Evolutionary conservation across 2,329 filamentous ascomycete genomes (phyloP), one percentile per base, ranked within the genome.

Genomic region (Helotiales sp.): DNA sequence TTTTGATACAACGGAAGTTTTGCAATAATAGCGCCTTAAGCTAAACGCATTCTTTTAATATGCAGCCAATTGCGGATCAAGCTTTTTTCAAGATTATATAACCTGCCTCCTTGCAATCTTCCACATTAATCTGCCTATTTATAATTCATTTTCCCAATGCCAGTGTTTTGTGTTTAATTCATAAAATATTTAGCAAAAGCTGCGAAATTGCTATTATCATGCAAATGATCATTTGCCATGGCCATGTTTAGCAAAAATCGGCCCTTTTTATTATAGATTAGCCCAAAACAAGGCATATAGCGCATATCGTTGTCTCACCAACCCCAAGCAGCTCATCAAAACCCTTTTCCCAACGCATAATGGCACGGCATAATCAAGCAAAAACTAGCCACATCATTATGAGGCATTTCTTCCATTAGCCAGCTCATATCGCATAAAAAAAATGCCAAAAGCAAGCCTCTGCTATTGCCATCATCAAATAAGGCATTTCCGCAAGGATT

Each of bases 201-300:
- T 68, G 69, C 59, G 54, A 72, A 67, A 34, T 61, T 72, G 54
- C 61, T 3, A 72, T 69, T 69, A 22, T 69, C 54, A 68, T 71
- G 40, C 58, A 72, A 32, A 68, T 69, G 62, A n/a, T 64, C 28
- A 67, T 17, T 45, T 71, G 52, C 63, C 20, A 69, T 15, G 62
- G 63, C 63, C 32, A 69, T 22, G 49, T 63, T 70, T 24, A 24
- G 30, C 24, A 69, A 61, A 34, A 65, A 71, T 72, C 54, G 61
- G 64, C 59, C 61, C 55, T 71, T 37, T 60, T 69, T 58, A 65
- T 67, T 28, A 66, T n/a, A n/a, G n/a, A n/a, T n/a, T 15, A 69
- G 67, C 37, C 55, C 30, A 70, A 54, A 70, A 65, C 54, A 65
- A 70, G 50, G 66, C 58, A 66, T 65, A n/a, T 32, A 67, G 55